Percentiles rank a stretch among this genome's conserved stretches.
These are phyloP conservation scores for Flaveria sonorensis DNA, from an alignment of 129 eudicot species.

Conservation along the genomic window DNA sequence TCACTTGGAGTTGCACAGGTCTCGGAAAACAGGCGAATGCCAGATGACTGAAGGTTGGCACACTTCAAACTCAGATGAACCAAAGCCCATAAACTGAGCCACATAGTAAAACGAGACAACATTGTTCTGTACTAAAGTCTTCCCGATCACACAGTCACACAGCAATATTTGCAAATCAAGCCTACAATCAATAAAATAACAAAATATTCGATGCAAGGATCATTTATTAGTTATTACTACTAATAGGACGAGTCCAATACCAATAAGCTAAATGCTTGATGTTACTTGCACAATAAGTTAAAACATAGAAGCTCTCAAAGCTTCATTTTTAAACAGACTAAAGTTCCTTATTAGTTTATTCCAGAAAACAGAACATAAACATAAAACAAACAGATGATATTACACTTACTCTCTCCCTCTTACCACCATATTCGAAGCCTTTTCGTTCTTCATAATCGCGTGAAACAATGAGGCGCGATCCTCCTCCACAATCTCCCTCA, in stretches of 20 bases:
- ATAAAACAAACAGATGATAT: not conserved
- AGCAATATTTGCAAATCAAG: not conserved
- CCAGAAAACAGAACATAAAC: slow-evolving; percentile 17
- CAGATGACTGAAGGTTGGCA: not conserved
- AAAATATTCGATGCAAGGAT: slow-evolving; percentile 14
- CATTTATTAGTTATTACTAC: slow-evolving; percentile 11
- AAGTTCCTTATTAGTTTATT: not conserved
- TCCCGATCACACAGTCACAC: not conserved
- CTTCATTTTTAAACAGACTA: not conserved
- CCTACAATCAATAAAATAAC: not conserved
- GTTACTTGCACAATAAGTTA: slow-evolving; percentile 18
- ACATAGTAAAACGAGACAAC: not conserved
- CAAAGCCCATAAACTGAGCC: not conserved
- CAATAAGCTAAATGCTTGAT: slow-evolving; percentile 17
- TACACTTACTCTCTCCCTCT: slow-evolving; percentile 45
- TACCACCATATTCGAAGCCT: slow-evolving; percentile 78
- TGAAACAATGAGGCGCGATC: slow-evolving; percentile 90
- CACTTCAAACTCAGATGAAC: not conserved
- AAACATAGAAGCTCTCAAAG: slow-evolving; percentile 15
- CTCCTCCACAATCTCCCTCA: slow-evolving; percentile 93
- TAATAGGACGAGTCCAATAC: slow-evolving; percentile 13
- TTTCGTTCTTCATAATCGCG: slow-evolving; percentile 90
- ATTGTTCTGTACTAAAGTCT: not conserved
- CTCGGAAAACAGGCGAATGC: not conserved
- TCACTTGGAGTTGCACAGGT: not conserved